Percentiles rank a stretch among this genome's conserved stretches.
phyloP scores from a whole-genome alignment of 2,329 filamentous ascomycete species.

The Nectriaceae sp. region DNA sequence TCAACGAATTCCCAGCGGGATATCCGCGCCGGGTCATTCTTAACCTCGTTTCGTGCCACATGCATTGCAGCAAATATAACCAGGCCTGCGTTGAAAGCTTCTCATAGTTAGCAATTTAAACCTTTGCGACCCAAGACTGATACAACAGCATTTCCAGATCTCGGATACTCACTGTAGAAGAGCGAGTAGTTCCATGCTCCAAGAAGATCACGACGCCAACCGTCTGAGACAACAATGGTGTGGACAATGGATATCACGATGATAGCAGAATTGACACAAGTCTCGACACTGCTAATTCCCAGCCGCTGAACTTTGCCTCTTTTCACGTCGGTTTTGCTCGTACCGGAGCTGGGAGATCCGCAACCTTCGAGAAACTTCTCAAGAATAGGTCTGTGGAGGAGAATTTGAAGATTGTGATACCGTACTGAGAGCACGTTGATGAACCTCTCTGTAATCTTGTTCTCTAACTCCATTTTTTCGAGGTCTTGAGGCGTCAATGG shows the following conservation, averaged over 20 bases:
- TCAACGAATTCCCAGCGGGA: not conserved
- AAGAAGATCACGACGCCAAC: not conserved
- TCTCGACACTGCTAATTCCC: not conserved
- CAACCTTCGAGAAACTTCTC: not conserved
- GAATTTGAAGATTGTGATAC: not conserved
- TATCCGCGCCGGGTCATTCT: not conserved
- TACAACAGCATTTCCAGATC: not conserved
- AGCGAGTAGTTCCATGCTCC: not conserved
- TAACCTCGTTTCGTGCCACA: not conserved
- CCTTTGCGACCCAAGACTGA: not conserved
- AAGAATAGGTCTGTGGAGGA: not conserved
- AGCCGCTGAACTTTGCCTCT: not conserved
- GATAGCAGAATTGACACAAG: not conserved
- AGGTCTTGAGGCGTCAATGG: not conserved
- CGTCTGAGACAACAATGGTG: not conserved
- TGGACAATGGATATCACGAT: not conserved
- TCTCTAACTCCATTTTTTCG: not conserved
- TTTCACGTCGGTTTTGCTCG: not conserved
- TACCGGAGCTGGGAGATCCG: not conserved
- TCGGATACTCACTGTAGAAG: not conserved
- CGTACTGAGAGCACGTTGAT: not conserved
- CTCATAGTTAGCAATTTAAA: not conserved
- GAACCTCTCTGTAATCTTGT: not conserved
- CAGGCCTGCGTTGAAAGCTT: not conserved
- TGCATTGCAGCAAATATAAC: not conserved